These are phyloP conservation scores for Cenchrus americanus DNA, from an alignment of 176 grass and related monocot species.

Conservation along the genomic window DNA sequence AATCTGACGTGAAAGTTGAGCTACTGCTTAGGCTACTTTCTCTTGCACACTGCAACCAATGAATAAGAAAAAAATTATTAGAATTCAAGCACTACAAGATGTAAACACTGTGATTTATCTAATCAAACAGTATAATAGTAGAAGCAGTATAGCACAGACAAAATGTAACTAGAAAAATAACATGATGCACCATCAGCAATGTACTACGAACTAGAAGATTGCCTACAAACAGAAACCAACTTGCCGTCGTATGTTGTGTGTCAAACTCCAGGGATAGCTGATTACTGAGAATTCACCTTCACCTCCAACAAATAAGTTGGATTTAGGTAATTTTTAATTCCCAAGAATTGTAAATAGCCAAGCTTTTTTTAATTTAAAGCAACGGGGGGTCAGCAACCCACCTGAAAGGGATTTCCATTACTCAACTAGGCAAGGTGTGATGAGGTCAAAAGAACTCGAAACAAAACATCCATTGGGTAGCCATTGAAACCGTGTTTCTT, in stretches of 20 bases:
- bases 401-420: too few relatives aligned
- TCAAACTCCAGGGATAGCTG: not conserved
- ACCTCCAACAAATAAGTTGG: not conserved
- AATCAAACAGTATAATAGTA: not conserved
- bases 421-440: not conserved
- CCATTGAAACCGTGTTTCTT: not conserved
- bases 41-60: slow-evolving; percentile 64
- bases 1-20: slow-evolving; percentile 61
- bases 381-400: too few relatives aligned
- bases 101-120: slow-evolving; percentile 22
- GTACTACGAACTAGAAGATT: slow-evolving; percentile 1
- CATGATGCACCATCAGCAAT: not conserved
- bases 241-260: not conserved
- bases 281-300: not conserved
- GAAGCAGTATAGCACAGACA: not conserved
- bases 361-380: not conserved
- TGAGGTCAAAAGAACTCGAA: slow-evolving; percentile 18
- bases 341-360: not conserved
- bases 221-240: not conserved
- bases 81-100: slow-evolving; percentile 21
- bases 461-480: not conserved
- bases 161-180: slow-evolving; percentile 15
- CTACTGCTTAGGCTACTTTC: slow-evolving; percentile 86
- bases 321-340: not conserved
- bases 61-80: slow-evolving; percentile 25